Base-by-base conservation (phyloP, 1,284 basidiomycete genomes). In the Cutaneotrichosporon dermatis region DNA sequence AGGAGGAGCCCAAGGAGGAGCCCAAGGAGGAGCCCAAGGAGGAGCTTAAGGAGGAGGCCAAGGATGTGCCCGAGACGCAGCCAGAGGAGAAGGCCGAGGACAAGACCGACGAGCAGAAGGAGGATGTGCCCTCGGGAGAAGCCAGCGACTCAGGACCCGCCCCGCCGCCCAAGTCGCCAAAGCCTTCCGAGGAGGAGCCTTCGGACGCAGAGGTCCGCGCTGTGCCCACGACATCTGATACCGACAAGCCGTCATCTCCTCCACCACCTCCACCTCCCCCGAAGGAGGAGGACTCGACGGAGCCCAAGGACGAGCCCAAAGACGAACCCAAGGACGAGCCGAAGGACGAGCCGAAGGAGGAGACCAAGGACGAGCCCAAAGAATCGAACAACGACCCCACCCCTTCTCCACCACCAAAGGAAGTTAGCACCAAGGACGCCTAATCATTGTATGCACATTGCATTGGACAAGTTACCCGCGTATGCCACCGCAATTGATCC, bases 11-110 rank as follows among this genome's bases (percentile, higher is more conserved):
- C 25, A 25, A 25, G 3, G 25, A 25, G 25, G 25, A 25, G 25
- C 2, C 3, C 25, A 25, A 25, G 25, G 25, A 25, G 25, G 25
- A 25, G 25, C 25, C 25, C 25, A 25, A 25, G 3, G 25, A 25
- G 48, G 50, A 59, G 13, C 40, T 33, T 7, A 54, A 15, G 2
- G 57, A 57, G 8, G 59, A 45, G 33, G 60, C 57, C 6, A 60
- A 62, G 42, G 43, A 13, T 25, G 45, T 25, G 25, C 25, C 25
- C 3, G 2, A 25, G 25, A 3, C 25, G 25, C 25, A 25, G 25
- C 43, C 12, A n/a, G 13, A 25, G 25, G 16, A 46, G 15, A 51
- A 12, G 49, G 33, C 50, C 8, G 39, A 40, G 9, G 39, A 40
- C 39, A 12, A 40, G 9, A 40, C 39, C 39, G 39, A 40, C 12